Conservation (phyloP, 202 grass and related monocot genomes). For the Saccharum hybrid region DNA sequence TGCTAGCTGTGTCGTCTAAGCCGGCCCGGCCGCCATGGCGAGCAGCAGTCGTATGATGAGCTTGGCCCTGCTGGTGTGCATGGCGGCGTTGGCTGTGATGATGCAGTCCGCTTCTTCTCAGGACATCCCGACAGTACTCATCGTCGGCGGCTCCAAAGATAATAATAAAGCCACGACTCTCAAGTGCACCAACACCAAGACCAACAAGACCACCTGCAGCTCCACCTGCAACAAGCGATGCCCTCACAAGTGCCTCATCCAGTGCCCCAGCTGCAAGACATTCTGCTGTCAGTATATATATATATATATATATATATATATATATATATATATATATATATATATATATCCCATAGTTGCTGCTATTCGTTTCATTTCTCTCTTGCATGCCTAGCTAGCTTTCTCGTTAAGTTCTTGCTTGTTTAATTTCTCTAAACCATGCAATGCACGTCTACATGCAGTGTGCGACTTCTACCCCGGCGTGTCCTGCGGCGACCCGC, state of each 20-base stretch:
- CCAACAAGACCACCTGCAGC: constrained; percentile 36
- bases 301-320: too few species aligned
- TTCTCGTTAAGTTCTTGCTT: too few species aligned
- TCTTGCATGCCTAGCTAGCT: too few species aligned
- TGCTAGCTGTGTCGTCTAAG: too few species aligned
- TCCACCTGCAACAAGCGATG: constrained; percentile 36
- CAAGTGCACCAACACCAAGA: constrained; percentile 24
- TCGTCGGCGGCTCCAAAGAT: not conserved
- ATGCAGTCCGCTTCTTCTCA: not conserved
- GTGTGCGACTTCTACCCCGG: constrained; percentile 52
- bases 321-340: too few species aligned
- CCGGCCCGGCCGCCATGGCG: too few species aligned
- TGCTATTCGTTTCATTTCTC: too few species aligned
- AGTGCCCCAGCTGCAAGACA: constrained; percentile 52
- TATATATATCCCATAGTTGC: too few species aligned
- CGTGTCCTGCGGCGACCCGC: not conserved
- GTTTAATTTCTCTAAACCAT: too few species aligned
- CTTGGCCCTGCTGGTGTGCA: not conserved
- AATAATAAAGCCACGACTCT: not conserved
- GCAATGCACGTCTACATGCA: not conserved
- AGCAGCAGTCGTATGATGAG: not conserved
- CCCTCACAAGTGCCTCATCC: constrained; percentile 39
- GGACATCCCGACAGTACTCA: not conserved
- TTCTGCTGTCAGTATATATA: constrained; percentile 33
- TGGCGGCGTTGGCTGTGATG: not conserved